Conservation (phyloP, 106 monocot species). For the Dioscorea dumetorum region DNA sequence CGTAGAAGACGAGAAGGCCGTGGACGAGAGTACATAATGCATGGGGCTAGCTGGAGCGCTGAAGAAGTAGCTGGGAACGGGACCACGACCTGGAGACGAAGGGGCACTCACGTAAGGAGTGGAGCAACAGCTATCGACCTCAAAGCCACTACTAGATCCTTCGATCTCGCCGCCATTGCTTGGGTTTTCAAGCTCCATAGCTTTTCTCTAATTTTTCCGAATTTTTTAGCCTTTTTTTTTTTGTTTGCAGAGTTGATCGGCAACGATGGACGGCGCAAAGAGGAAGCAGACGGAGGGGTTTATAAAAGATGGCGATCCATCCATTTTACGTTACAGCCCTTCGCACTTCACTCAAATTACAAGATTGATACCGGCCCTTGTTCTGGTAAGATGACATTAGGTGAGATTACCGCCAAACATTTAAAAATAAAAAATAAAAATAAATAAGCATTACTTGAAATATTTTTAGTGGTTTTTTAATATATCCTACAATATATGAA, state of each 20-base stretch:
- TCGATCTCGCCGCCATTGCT: not conserved
- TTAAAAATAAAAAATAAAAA: no score
- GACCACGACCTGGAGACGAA: slow-evolving; percentile 49
- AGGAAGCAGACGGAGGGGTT: not conserved
- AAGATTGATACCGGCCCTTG: no score
- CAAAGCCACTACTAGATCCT: not conserved
- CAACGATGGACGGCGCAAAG: not conserved
- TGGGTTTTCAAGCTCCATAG: not conserved
- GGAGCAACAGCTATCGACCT: slow-evolving; percentile 4
- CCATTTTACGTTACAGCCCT: no score
- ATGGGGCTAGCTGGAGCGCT: slow-evolving; percentile 77
- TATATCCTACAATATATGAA: no score
- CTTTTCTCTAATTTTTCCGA: not conserved
- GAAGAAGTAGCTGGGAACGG: slow-evolving; percentile 45
- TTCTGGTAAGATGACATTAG: no score
- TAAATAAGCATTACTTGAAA: no score
- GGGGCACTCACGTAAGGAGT: slow-evolving; percentile 58
- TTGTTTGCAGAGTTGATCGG: not conserved
- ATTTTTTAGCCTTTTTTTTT: not conserved
- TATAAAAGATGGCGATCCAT: no score
- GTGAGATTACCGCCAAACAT: no score
- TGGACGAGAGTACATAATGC: slow-evolving; percentile 54
- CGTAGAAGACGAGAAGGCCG: slow-evolving; percentile 4
- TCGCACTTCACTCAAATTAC: no score
- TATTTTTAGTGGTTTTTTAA: no score